Conservation (phyloP, 1,139 yeast species). For the Blastobotrys capitulatus region DNA sequence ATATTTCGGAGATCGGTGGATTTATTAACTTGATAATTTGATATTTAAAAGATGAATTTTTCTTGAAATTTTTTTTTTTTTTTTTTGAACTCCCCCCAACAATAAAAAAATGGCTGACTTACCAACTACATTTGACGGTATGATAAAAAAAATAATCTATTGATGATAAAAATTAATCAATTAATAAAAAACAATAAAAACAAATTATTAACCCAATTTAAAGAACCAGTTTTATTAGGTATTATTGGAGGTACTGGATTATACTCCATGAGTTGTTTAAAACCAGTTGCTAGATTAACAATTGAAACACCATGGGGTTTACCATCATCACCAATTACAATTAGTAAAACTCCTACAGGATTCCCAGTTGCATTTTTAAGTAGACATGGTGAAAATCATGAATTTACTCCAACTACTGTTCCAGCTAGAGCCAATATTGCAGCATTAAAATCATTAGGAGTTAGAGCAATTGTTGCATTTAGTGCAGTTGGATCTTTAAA, state of each 20-base stretch:
- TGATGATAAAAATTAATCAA: background rate
- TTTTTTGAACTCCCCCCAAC: no score
- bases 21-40: no score
- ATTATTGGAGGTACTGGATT: constrained; percentile 98
- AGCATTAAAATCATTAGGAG: constrained; percentile 83
- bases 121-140: constrained; percentile 22
- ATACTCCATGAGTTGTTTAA: constrained; percentile 73
- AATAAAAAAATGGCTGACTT: constrained; percentile 9
- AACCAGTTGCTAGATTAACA: constrained; percentile 78
- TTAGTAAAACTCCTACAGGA: constrained; percentile 67
- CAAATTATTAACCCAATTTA: background rate
- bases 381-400: constrained; percentile 90
- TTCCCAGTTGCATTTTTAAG: constrained; percentile 91
- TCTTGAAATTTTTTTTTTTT: no score
- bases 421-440: constrained; percentile 95
- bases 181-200: background rate
- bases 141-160: constrained; percentile 1
- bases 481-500: constrained; percentile 95
- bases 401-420: constrained; percentile 83
- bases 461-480: constrained; percentile 83
- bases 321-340: constrained; percentile 91
- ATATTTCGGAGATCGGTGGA: background rate
- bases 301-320: constrained; percentile 95
- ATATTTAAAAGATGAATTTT: no score
- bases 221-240: constrained; percentile 68